A percentile compares a stretch with the other conserved stretches of the same genome.
Conservation (phyloP, 2,329 filamentous ascomycete genomes). For the Fusarium irregulare region DNA sequence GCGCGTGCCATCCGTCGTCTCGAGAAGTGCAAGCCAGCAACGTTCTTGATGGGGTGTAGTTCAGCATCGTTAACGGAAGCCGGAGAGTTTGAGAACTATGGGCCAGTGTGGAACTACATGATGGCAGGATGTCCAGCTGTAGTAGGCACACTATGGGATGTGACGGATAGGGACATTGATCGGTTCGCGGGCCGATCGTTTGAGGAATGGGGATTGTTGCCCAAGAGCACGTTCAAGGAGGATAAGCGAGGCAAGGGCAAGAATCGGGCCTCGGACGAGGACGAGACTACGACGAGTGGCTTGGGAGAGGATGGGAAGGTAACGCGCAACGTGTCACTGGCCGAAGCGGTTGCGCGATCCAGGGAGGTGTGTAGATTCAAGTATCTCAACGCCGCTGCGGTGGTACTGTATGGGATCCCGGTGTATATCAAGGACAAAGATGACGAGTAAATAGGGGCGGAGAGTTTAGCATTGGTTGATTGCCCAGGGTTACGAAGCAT, state of each 20-base stretch:
- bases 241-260: conserved; percentile 47
- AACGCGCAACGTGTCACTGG: conserved; percentile 66
- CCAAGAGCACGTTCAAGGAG: conserved; percentile 58
- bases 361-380: conserved; percentile 84
- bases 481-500: conserved; percentile 13
- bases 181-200: conserved; percentile 84
- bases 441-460: conserved; percentile 36
- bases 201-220: conserved; percentile 85
- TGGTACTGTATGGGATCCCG: conserved; percentile 94
- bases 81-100: conserved; percentile 90
- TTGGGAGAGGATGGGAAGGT: conserved; percentile 42
- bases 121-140: conserved; percentile 87
- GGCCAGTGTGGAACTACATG: conserved; percentile 91
- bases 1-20: conserved; percentile 84
- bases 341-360: conserved; percentile 83
- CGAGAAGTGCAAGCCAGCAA: conserved; percentile 77
- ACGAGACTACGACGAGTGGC: conserved; percentile 41
- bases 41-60: conserved; percentile 94
- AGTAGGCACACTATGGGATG: conserved; percentile 95
- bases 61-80: conserved; percentile 81
- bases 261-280: conserved; percentile 36
- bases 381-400: conserved; percentile 93
- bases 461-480: conserved; percentile 11
- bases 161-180: conserved; percentile 97
- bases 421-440: conserved; percentile 72